Evolutionary conservation across 169 alveolate genomes (phyloP), one percentile per base, ranked within the genome.

Genomic region (Eimeria maxima): DNA sequence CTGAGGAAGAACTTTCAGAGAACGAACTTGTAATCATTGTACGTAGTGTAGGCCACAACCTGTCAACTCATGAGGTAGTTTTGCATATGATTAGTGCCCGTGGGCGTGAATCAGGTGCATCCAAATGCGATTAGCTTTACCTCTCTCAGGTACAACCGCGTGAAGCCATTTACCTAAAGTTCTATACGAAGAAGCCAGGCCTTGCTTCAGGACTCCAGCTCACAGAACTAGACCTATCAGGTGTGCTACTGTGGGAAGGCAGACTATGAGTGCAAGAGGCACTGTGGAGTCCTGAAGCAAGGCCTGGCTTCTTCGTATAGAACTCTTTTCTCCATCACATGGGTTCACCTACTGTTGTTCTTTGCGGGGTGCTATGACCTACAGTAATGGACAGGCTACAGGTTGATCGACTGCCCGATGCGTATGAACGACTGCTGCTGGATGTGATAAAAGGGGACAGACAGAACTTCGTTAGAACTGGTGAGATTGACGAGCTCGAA

Each of bases 151-250:
- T 95, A 71, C 98, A 97, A 87, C 98, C 98, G 16, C 96, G 87
- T 8, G 98, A 97, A 80, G 98, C 93, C 1, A 93, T 97, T 45
- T 96, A 97, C 86, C 83, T 97, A 90, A 96, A 97, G 95, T 83
- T 96, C 92, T 92, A 94, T 95, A 94, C 96, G 71, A 97, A 97
- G 96, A 92, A 94, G 93, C 97, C 97, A 5, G 98, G 98, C 24
- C 92, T 92, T 33, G 96, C 95, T 47, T 0, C 73, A 14, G 97
- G 96, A 57, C 96, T 97, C 91, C 97, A 97, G 93, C 96, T 93
- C 69, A 97, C 97, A 2, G 97, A 96, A 90, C 93, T 97, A 55
- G 97, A 97, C 87, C 86, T 96, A 76, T 96, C 97, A 29, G 96
- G 96, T 94, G 60, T 8, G 90, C n/a, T n/a, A 3, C n/a, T 63